Evolutionary conservation across 2,329 filamentous ascomycete species (phyloP), one percentile per base, ranked within the genome.

Genomic region (Cadophora sp.): DNA sequence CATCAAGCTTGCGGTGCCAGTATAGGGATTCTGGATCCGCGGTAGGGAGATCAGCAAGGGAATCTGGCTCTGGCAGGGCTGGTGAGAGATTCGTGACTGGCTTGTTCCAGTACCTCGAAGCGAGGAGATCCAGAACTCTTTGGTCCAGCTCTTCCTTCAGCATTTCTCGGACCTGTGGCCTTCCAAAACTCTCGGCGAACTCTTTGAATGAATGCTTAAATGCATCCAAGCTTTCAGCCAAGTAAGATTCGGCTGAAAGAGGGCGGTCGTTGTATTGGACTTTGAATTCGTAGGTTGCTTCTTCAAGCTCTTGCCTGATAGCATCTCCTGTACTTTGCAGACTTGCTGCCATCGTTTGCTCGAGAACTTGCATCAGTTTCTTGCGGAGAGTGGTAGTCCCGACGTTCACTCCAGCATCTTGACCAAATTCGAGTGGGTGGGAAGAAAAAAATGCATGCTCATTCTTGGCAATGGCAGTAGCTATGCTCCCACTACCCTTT

Each of bases 181-280:
- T 88, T 30, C 96, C 96, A 75, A 99, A 99, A 36, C 87, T 86
- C 72, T 97, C 93, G 0, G 93, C 90, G 76, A 98, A 97, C 72
- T 92, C 91, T 78, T 97, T 97, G 82, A 99, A 99, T 0, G 93
- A 93, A 79, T 98, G 96, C 80, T 99, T 99, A 85, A 99, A 98
- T 22, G 91, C 90, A 78, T 99, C 96, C 3, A 99, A 83, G 72
- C 92, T 97, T 79, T 98, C 96, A 1, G 96, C 96, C 47, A 99
- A 86, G 77, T 99, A 99, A 4, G 95, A 97, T 78, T 99, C 96
- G 1, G 96, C 96, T 60, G 93, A 97, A 43, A 99, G 83, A 1
- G 95, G 93, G 7, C 96, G 89, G 78, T 99, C 96, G 76, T 99
- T 99, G 81, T 99, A 99, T 79, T 99, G 96, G 5, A 99, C 96